These are phyloP conservation scores for Erysimum pusillum DNA, from an alignment of 441 rosid species.

Conservation along the genomic window DNA sequence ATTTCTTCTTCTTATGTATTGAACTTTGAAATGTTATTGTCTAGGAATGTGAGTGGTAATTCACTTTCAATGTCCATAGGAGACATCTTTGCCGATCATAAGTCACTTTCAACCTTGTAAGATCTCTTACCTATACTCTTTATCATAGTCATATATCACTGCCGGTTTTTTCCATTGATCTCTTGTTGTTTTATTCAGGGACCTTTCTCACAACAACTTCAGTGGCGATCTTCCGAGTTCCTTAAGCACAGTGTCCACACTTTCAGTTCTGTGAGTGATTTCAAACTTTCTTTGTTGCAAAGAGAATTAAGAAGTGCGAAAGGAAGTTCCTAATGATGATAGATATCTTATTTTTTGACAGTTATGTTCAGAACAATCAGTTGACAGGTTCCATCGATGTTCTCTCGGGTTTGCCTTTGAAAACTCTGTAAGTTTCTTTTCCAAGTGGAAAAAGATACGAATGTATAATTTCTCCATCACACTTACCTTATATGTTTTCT, in stretches of 20 bases:
- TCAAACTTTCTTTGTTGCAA: slow-evolving; percentile 34
- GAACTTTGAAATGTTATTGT: slow-evolving; percentile 21
- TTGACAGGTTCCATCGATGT: slow-evolving; percentile 80
- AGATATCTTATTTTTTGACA: slow-evolving; percentile 56
- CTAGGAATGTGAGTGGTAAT: slow-evolving; percentile 91
- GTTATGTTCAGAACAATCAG: slow-evolving; percentile 91
- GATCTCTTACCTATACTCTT: slow-evolving; percentile 42
- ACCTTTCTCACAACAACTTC: slow-evolving; percentile 90
- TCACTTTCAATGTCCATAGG: slow-evolving; percentile 74
- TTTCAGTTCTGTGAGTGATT: slow-evolving; percentile 80
- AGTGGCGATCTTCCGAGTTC: slow-evolving; percentile 92
- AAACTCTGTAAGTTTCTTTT: slow-evolving; percentile 73
- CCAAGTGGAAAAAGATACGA: neutral
- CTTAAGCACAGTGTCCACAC: slow-evolving; percentile 66
- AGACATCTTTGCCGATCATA: slow-evolving; percentile 71
- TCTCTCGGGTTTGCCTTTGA: slow-evolving; percentile 72
- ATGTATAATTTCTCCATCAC: neutral
- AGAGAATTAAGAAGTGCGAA: neutral
- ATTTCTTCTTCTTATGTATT: slow-evolving; percentile 25
- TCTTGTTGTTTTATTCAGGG: slow-evolving; percentile 55
- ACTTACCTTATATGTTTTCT: slow-evolving; percentile 17
- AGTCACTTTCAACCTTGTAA: slow-evolving; percentile 73
- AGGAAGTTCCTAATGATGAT: neutral
- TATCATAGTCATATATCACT: neutral
- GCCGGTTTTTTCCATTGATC: slow-evolving; percentile 17